Percentiles rank a stretch among this genome's conserved stretches.
These are phyloP conservation scores for Penicillium desertorum DNA, from an alignment of 495 filamentous ascomycete genomes.

Conservation along the genomic window DNA sequence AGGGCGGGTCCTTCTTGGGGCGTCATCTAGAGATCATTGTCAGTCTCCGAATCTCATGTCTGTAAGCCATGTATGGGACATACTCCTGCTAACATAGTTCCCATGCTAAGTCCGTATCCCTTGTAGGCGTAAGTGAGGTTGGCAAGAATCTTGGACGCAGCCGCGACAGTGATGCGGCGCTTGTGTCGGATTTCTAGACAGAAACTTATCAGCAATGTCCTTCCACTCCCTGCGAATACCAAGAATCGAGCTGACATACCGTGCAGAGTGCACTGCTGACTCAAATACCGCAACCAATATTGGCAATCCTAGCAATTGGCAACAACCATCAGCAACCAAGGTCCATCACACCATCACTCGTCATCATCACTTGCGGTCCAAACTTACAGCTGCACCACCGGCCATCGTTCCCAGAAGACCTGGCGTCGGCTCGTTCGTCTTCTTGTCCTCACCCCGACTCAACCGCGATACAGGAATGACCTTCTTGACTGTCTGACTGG, in stretches of 20 bases:
- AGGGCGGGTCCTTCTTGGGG: slow-evolving; percentile 93
- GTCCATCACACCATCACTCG: neutral
- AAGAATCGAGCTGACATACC: slow-evolving; percentile 37
- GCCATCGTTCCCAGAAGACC: slow-evolving; percentile 96
- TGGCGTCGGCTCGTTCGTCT: slow-evolving; percentile 72
- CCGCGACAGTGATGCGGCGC: slow-evolving; percentile 94
- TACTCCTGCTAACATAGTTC: slow-evolving; percentile 98
- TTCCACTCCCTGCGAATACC: neutral
- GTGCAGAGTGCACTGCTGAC: slow-evolving; percentile 98
- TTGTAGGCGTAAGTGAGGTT: slow-evolving; percentile 99
- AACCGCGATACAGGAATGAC: slow-evolving; percentile 67
- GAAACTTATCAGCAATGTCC: slow-evolving; percentile 11
- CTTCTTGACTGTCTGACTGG: slow-evolving; percentile 98
- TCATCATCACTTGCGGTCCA: neutral
- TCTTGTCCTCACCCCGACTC: slow-evolving; percentile 49
- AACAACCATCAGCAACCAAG: slow-evolving; percentile 17
- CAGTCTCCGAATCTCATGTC: neutral
- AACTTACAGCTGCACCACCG: slow-evolving; percentile 84
- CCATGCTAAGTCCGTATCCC: slow-evolving; percentile 96
- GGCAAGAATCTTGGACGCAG: slow-evolving; percentile 95
- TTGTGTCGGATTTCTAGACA: slow-evolving; percentile 85
- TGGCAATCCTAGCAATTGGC: slow-evolving; percentile 76
- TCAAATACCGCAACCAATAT: slow-evolving; percentile 98
- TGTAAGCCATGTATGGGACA: slow-evolving; percentile 12
- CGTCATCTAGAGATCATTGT: slow-evolving; percentile 50